Conservation (phyloP, 148 eudicot genomes). For the Persicaria maculosa region DNA sequence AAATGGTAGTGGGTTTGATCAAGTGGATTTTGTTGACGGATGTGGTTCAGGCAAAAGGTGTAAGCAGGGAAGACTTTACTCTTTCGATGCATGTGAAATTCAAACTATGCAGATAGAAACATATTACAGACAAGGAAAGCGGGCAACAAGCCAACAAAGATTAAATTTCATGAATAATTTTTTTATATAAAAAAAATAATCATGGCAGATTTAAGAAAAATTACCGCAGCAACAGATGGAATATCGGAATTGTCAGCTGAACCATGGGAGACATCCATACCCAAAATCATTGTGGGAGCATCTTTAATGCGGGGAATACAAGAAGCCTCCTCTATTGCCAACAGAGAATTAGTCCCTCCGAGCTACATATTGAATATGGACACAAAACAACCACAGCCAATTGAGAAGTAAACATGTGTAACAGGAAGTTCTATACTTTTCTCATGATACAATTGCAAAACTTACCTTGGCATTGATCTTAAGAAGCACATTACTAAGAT, state of each 20-base stretch:
- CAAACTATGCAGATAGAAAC: not conserved
- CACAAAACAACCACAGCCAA: not conserved
- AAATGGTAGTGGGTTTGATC: not conserved
- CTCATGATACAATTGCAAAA: slow-evolving; percentile 12
- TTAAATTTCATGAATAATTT: not conserved
- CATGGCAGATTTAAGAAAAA: slow-evolving; percentile 1
- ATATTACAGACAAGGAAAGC: not conserved
- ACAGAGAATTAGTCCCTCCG: slow-evolving; percentile 83
- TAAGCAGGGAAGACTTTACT: not conserved
- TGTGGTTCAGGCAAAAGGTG: not conserved
- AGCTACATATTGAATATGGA: slow-evolving; percentile 37
- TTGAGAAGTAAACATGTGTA: slow-evolving; percentile 9
- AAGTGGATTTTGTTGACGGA: not conserved
- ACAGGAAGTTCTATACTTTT: not conserved
- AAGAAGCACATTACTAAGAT: slow-evolving; percentile 85
- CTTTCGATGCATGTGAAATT: not conserved
- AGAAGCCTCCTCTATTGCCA: slow-evolving; percentile 61
- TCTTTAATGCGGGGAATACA: slow-evolving; percentile 54
- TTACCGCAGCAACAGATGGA: slow-evolving; percentile 95
- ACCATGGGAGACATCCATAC: slow-evolving; percentile 97
- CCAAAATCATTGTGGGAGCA: slow-evolving; percentile 87
- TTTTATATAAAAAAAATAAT: not conserved
- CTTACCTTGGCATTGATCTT: slow-evolving; percentile 88
- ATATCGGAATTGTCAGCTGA: slow-evolving; percentile 66
- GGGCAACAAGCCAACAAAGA: not conserved